A percentile compares a stretch with the other conserved stretches of the same genome.
Conservation (phyloP, 2,329 filamentous ascomycete genomes). For the Lachnellula willkommii region DNA sequence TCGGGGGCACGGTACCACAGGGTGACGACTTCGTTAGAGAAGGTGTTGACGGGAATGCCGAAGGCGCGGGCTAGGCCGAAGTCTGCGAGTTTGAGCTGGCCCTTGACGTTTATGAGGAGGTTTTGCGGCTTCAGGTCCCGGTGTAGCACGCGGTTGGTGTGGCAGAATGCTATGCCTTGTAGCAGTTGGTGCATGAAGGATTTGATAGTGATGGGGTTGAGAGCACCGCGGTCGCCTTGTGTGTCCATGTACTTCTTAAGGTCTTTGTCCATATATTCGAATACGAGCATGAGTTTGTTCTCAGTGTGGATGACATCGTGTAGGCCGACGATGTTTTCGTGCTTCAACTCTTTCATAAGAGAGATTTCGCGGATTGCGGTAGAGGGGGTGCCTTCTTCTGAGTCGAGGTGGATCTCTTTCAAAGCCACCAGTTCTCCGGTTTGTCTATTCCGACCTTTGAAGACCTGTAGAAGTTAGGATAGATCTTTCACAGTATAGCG, state of each 20-base stretch:
- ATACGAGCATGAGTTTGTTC: conserved; percentile 99
- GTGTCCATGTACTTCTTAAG: conserved; percentile 99
- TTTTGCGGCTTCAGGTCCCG: conserved; percentile 96
- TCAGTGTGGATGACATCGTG: conserved; percentile 99
- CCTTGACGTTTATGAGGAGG: conserved; percentile 87
- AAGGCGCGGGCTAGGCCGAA: conserved; percentile 93
- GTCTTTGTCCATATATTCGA: conserved; percentile 98
- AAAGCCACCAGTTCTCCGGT: conserved; percentile 94
- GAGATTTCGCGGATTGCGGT: conserved; percentile 98
- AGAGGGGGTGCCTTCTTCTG: conserved; percentile 93
- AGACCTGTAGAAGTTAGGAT: conserved; percentile 59
- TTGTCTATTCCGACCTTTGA: conserved; percentile 96
- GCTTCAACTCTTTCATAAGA: conserved; percentile 98
- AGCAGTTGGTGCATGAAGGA: conserved; percentile 99
- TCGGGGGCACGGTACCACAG: conserved; percentile 97
- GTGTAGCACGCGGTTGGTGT: conserved; percentile 93
- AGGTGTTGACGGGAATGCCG: conserved; percentile 95
- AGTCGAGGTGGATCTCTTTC: conserved; percentile 98
- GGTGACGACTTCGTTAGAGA: conserved; percentile 96
- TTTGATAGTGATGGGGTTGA: conserved; percentile 89
- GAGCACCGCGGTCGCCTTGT: conserved; percentile 78
- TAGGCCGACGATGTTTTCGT: conserved; percentile 94
- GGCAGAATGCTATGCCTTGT: conserved; percentile 93
- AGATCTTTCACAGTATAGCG: background rate
- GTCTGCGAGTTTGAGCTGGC: conserved; percentile 85